Evolutionary conservation across 495 filamentous ascomycete genomes (phyloP).

Genomic region (Geoglossum glabrum): DNA sequence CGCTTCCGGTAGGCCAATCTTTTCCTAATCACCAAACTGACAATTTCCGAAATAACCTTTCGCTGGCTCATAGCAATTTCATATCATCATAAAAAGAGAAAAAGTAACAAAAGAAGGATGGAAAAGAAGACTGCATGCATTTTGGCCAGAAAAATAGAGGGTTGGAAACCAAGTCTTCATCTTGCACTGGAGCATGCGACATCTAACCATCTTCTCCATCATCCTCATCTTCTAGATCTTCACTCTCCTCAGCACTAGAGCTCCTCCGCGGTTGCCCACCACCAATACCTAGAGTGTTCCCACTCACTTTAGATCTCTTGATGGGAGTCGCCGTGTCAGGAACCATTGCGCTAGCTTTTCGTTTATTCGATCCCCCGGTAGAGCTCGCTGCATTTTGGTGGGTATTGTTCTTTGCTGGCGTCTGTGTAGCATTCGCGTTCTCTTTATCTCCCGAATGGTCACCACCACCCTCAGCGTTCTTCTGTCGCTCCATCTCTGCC

Average conservation of each 20-base stretch:
- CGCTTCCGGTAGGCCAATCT: background rate
- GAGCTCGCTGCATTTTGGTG: slow-evolving; percentile 23
- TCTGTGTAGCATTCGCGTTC: slow-evolving; percentile 12
- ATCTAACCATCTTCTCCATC: slow-evolving; percentile 9
- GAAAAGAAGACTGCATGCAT: background rate
- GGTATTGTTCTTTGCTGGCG: slow-evolving; percentile 18
- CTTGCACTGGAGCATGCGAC: background rate
- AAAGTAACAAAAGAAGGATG: background rate
- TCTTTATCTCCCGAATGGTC: slow-evolving; percentile 13
- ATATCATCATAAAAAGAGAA: background rate
- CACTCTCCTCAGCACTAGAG: slow-evolving; percentile 12
- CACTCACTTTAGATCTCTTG: slow-evolving; percentile 32
- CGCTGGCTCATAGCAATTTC: background rate
- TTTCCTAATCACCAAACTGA: slow-evolving; percentile 1
- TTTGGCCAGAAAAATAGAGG: background rate
- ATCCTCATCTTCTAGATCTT: slow-evolving; percentile 16
- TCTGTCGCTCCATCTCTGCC: slow-evolving; percentile 58
- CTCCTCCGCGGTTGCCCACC: slow-evolving; percentile 10
- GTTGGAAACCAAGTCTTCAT: background rate
- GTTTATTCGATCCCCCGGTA: slow-evolving; percentile 14
- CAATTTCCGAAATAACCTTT: slow-evolving; percentile 2
- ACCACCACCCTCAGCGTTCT: slow-evolving; percentile 16
- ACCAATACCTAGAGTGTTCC: slow-evolving; percentile 6
- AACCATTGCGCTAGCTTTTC: slow-evolving; percentile 18
- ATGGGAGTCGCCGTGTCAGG: slow-evolving; percentile 23